Conservation (phyloP, 2,329 filamentous ascomycete species). For the Trichoderma harzianum region DNA sequence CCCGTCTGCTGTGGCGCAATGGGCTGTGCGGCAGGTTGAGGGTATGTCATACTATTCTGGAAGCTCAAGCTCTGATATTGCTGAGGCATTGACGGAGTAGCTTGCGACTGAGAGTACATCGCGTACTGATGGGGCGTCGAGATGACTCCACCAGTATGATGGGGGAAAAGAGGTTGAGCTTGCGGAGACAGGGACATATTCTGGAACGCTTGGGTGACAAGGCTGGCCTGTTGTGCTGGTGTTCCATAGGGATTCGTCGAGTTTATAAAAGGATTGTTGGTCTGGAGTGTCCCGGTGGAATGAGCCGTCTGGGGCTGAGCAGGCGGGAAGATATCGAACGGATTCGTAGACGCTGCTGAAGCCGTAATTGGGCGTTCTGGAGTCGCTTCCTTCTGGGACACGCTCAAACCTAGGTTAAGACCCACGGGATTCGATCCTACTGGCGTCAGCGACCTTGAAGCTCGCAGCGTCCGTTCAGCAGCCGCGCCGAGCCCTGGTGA, state of each 20-base stretch:
- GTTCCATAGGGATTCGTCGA: constrained; percentile 69
- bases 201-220: constrained; percentile 68
- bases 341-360: constrained; percentile 57
- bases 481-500: constrained; percentile 36
- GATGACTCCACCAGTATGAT: constrained; percentile 65
- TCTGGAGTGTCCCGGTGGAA: constrained; percentile 60
- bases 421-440: constrained; percentile 37
- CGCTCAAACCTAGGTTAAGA: constrained; percentile 33
- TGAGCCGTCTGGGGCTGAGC: constrained; percentile 61
- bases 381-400: constrained; percentile 28
- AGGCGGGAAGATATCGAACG: constrained; percentile 59
- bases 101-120: constrained; percentile 42
- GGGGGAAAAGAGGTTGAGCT: constrained; percentile 65
- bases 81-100: constrained; percentile 40
- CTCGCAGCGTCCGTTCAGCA: constrained; percentile 46
- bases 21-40: constrained; percentile 33
- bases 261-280: constrained; percentile 52
- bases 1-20: constrained; percentile 39
- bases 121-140: constrained; percentile 40
- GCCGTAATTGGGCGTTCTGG: constrained; percentile 38
- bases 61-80: constrained; percentile 39
- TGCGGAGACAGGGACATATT: constrained; percentile 62
- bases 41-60: constrained; percentile 43
- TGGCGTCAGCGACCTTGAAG: constrained; percentile 55
- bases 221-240: constrained; percentile 38